These are phyloP conservation scores for Monosporozyma aquatica DNA, from an alignment of 805 yeast species.

Conservation along the genomic window DNA sequence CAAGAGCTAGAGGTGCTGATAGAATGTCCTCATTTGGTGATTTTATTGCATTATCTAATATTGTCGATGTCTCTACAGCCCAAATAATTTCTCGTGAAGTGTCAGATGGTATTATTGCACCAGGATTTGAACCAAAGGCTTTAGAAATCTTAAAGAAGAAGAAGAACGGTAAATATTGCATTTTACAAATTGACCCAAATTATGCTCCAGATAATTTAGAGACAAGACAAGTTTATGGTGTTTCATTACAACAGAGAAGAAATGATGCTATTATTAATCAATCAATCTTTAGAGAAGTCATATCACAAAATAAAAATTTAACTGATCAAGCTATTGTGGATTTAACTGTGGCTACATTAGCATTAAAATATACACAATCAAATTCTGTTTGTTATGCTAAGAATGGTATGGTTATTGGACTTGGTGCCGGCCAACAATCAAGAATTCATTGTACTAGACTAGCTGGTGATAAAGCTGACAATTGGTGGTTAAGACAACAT, in stretches of 20 bases:
- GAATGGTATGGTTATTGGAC: conserved; percentile 98
- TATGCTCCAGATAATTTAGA: conserved; percentile 74
- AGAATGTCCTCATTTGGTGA: conserved; percentile 99
- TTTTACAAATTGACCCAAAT: conserved; percentile 92
- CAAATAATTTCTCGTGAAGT: conserved; percentile 95
- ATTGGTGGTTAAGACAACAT: conserved; percentile 99
- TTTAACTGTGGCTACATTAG: conserved; percentile 93
- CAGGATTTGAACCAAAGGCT: conserved; percentile 91
- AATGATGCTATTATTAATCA: conserved; percentile 94
- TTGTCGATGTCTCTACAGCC: conserved; percentile 94
- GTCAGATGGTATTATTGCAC: conserved; percentile 97
- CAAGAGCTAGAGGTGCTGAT: conserved; percentile 99
- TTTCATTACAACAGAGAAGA: conserved; percentile 91
- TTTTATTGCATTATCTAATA: conserved; percentile 93
- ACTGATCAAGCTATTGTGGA: conserved; percentile 91
- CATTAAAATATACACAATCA: conserved; percentile 94
- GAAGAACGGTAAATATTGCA: conserved; percentile 96
- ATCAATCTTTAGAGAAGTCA: conserved; percentile 84
- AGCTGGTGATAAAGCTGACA: conserved; percentile 98
- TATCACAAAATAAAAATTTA: conserved; percentile 74
- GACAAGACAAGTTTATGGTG: conserved; percentile 93
- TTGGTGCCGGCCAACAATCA: conserved; percentile 99
- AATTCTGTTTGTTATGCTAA: conserved; percentile 98
- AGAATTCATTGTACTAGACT: conserved; percentile 98
- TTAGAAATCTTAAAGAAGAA: conserved; percentile 79